Base-by-base conservation (phyloP, 805 yeast species). In the Wickerhamiella qilinensis region DNA sequence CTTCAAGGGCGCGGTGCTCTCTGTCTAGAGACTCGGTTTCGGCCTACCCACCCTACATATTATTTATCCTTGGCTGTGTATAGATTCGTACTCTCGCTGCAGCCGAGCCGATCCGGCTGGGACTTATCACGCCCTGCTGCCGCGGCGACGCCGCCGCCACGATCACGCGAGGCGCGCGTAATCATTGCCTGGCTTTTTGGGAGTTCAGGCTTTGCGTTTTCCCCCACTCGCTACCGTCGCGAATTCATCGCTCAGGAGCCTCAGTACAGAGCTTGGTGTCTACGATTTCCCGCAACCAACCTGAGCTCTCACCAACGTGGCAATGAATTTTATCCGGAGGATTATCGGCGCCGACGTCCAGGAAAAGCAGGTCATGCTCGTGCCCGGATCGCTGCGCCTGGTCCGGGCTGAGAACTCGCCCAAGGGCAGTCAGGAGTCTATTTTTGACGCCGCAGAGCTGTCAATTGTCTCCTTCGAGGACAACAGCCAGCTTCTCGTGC, bases 381-480 rank as follows among this genome's bases (percentile, higher is more conserved):
- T 94, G 2, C 69, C 78, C 0, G 97, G 96, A 3, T 77, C 76
- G 58, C 66, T 88, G 35, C 80, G 67, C 52, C 64, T 88, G 33
- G 68, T 79, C 15, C 64, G 97, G 36, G 67, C 81, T 1, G 79
- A 81, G 4, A 68, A 66, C 18, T 81, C 94, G 2, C 95, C 95
- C 11, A 83, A 84, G 54, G 86, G 94, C 7, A 85, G 75, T 20
- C 64, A 75, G 27, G 96, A 91, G 57, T 58, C 62, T 45, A 54
- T 64, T 17, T 86, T 75, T 57, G 77, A 73, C 42, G 93, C 83
- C 48, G 86, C 93, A 2, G 73, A 74, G 29, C 74, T 88, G 12
- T 62, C 76, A 2, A 74, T 88, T 36, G 66, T 83, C 30, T 73
- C 72, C 1, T 65, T 80, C 3, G 67, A 73, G 5, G 76, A 77